Base-by-base conservation (phyloP, 1,139 yeast species). In the Yamadazyma epiphylla region DNA sequence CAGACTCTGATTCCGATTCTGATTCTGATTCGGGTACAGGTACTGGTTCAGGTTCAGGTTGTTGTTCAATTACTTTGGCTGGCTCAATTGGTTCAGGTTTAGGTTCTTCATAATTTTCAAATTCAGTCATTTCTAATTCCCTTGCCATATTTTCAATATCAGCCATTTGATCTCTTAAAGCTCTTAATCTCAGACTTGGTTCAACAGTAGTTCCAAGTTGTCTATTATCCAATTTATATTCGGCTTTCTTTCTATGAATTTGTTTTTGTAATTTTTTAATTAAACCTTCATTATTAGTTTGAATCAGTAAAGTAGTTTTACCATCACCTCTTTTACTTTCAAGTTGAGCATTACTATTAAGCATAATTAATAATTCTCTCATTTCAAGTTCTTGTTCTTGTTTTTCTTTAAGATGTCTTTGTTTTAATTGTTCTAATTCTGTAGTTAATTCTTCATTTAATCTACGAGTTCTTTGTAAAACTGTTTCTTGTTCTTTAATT, bases 321-420 rank as follows among this genome's bases (percentile, higher is more conserved):
- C 70, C 57, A 38, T 56, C 46, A 13, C 35, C 40, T 31, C 54
- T 53, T 22, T 54, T 58, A 29, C 61, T 41, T 32, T 52, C 57
- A 30, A 62, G 44, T 29, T 60, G 55, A 5, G 66, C 63, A 30
- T 49, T 49, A 37, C 53, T 62, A 39, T 74, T 74, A 30, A 87
- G 59, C 66, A 84, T 71, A 32, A 89, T 70, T 34, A 86, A 64
- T 55, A 91, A 72, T 53, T 89, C 96, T 36, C 97, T 72, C 71
- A 85, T 77, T 55, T 89, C 96, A 19, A 84, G 65, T 51, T 89
- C 97, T 47, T 83, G 94, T 42, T 82, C 81, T 51, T 88, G 96
- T 46, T 85, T 80, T 42, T 86, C 95, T 12, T 74, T 53, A 28
- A 86, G 65, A 46, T 85, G 83, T 44, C 76, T 78, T 30, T 77